Conservation (phyloP, 768 basidiomycete species). For the Roridomyces roridus region DNA sequence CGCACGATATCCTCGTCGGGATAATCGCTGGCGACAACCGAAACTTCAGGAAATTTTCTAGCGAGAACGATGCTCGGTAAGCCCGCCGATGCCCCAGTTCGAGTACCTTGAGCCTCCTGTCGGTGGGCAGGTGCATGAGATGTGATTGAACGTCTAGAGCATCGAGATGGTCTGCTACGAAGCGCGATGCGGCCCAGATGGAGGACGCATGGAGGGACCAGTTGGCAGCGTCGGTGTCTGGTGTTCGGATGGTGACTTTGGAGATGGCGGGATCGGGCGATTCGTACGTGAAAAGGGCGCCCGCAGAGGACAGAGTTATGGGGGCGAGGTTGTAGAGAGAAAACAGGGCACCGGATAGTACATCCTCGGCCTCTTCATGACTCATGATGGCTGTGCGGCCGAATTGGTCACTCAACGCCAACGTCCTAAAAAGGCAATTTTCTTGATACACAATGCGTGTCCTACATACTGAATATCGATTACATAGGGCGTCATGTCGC, state of each 20-base stretch:
- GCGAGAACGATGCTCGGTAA: conserved; percentile 75
- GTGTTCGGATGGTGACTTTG: conserved; percentile 56
- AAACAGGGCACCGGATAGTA: conserved; percentile 69
- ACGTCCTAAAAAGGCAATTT: background rate
- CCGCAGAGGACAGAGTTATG: conserved; percentile 63
- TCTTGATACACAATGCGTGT: too few species aligned
- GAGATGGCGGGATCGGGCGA: conserved; percentile 22
- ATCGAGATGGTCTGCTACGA: conserved; percentile 68
- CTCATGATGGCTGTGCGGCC: background rate
- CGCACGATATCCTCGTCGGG: conserved; percentile 68
- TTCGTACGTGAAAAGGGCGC: conserved; percentile 57
- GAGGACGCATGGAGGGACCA: conserved; percentile 82
- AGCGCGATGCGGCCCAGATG: conserved; percentile 74
- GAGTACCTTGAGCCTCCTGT: conserved; percentile 44
- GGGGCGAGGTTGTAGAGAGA: conserved; percentile 67
- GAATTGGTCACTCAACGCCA: background rate
- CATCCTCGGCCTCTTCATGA: conserved; percentile 60
- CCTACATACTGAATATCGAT: too few species aligned
- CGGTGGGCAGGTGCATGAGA: conserved; percentile 21
- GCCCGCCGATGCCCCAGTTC: conserved; percentile 82
- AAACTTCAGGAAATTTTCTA: conserved; percentile 44
- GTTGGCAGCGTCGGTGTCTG: conserved; percentile 70
- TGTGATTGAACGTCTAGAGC: conserved; percentile 43
- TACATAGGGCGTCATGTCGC: too few species aligned
- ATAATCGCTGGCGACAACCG: conserved; percentile 71